These are phyloP conservation scores for Dactylellina cionopaga DNA, from an alignment of 2,329 filamentous ascomycete species.

Conservation along the genomic window DNA sequence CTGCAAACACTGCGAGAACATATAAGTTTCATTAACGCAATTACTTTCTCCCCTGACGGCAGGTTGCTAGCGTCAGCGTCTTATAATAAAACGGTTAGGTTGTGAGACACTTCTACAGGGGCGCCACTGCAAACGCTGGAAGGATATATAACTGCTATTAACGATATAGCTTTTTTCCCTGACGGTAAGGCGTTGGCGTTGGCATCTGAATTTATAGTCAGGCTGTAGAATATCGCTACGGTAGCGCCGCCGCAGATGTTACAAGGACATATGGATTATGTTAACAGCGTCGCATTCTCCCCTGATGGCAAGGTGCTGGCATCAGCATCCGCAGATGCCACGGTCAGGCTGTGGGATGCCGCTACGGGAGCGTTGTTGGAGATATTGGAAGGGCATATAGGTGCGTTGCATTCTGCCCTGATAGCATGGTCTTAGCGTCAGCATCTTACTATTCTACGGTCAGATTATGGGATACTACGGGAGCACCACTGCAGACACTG, in stretches of 20 bases:
- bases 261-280: not conserved
- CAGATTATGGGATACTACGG: not conserved
- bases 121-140: too few species aligned
- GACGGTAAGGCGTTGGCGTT: not conserved
- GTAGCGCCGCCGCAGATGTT: not conserved
- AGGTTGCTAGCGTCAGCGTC: not conserved
- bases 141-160: not conserved
- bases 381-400: too few species aligned
- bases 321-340: too few species aligned
- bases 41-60: constrained; percentile 10
- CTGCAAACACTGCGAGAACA: not conserved
- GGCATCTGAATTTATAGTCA: not conserved
- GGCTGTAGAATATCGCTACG: not conserved
- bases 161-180: not conserved
- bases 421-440: not conserved
- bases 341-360: too few species aligned
- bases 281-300: too few species aligned
- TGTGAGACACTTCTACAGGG: not conserved
- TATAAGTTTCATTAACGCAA: not conserved
- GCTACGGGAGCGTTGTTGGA: too few species aligned
- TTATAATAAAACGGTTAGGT: not conserved
- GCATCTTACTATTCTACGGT: not conserved
- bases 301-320: too few species aligned
- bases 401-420: not conserved
- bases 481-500: too few species aligned